Conservation (phyloP, 2,329 filamentous ascomycete species). For the Neofusicoccum kwambonambiense region DNA sequence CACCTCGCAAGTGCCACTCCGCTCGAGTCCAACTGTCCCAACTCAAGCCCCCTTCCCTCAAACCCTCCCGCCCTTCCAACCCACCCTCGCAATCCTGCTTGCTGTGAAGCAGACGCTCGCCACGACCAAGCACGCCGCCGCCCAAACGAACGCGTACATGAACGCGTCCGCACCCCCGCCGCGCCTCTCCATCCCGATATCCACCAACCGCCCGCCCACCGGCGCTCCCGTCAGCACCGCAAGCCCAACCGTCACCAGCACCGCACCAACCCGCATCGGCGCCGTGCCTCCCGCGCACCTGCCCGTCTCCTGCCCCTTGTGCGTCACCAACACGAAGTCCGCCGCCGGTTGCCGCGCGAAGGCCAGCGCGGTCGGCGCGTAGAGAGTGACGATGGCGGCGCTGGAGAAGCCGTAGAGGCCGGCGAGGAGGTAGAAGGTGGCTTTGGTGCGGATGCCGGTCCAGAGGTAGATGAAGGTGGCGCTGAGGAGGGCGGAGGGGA, state of each 20-base stretch:
- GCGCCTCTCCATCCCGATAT: not conserved
- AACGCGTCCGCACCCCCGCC: not conserved
- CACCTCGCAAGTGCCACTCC: not conserved
- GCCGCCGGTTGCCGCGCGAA: not conserved
- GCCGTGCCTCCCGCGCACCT: not conserved
- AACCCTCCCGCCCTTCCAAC: not conserved
- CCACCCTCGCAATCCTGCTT: not conserved
- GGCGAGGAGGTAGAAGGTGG: not conserved
- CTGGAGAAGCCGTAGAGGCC: constrained; percentile 19
- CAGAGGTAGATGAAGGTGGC: not conserved
- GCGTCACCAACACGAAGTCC: not conserved
- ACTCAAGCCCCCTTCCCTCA: not conserved
- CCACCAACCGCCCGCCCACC: not conserved
- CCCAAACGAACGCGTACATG: not conserved
- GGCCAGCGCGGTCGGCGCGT: not conserved
- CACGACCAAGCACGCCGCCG: not conserved
- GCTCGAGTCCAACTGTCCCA: not conserved
- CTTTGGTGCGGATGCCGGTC: not conserved
- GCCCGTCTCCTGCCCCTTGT: not conserved
- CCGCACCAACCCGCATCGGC: not conserved
- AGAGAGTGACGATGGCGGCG: not conserved
- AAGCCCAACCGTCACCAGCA: not conserved
- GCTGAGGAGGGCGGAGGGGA: not conserved
- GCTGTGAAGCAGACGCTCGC: not conserved
- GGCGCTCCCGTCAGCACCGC: not conserved